A percentile compares a stretch with the other conserved stretches of the same genome.
phyloP scores from a whole-genome alignment of 345 rosid genomes.

The Camelina sativa region DNA sequence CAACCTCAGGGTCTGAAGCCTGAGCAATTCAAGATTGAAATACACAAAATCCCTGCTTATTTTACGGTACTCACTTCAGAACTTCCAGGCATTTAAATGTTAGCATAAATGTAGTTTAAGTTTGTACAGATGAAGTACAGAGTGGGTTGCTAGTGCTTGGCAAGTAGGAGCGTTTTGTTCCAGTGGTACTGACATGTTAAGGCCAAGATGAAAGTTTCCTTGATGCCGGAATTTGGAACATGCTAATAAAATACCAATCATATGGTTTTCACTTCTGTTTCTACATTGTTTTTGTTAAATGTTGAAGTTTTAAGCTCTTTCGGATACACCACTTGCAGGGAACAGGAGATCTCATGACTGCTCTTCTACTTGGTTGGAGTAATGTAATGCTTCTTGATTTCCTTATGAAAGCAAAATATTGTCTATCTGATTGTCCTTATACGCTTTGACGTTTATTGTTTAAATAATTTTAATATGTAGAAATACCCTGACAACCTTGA shows the following conservation, averaged over 20 bases:
- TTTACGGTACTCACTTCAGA: conserved; percentile 69
- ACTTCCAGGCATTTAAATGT: background rate
- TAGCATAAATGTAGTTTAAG: conserved; percentile 14
- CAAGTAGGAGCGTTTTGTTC: background rate
- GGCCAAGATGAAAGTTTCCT: background rate
- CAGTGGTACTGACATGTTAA: background rate
- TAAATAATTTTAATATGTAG: conserved; percentile 47
- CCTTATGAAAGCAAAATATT: conserved; percentile 10
- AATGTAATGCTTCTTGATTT: conserved; percentile 60
- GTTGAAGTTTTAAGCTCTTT: conserved; percentile 19
- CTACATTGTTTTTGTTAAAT: background rate
- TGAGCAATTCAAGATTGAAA: conserved; percentile 85
- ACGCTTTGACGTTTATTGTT: background rate
- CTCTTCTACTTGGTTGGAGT: conserved; percentile 99
- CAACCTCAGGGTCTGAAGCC: conserved; percentile 67
- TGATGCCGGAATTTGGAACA: background rate
- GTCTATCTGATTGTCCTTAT: background rate
- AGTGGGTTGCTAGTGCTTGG: conserved; percentile 1
- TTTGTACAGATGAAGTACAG: conserved; percentile 10
- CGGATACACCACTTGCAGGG: conserved; percentile 59
- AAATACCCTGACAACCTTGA: conserved; percentile 84
- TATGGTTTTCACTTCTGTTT: background rate
- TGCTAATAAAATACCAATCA: background rate
- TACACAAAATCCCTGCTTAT: conserved; percentile 91
- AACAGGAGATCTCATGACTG: conserved; percentile 97